Evolutionary conservation across 441 rosid genomes (phyloP).

Genomic region (Daphne laureola): DNA sequence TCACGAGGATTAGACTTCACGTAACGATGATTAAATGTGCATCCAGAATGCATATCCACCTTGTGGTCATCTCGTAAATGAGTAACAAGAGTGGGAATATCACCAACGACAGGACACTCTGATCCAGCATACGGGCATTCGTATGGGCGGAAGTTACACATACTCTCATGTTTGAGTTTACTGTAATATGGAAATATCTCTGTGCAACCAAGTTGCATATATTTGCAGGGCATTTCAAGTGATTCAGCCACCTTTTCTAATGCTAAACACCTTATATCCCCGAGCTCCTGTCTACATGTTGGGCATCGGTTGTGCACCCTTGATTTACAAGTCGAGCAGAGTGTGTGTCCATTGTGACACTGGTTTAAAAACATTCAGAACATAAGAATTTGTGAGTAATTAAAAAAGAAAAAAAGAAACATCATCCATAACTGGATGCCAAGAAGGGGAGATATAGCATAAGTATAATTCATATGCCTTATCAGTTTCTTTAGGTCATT

Average conservation of each 20-base stretch:
- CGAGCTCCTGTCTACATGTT: constrained; percentile 96
- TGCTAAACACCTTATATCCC: constrained; percentile 91
- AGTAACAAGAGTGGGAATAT: constrained; percentile 79
- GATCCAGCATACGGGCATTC: constrained; percentile 94
- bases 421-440: no score
- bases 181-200: constrained; percentile 96
- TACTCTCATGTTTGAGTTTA: constrained; percentile 81
- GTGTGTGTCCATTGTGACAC: constrained; percentile 98
- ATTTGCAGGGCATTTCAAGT: constrained; percentile 86
- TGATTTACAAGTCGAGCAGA: constrained; percentile 91
- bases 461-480: no score
- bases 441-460: no score
- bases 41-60: constrained; percentile 97
- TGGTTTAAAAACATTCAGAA: constrained; percentile 21
- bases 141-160: constrained; percentile 87
- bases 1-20: constrained; percentile 96
- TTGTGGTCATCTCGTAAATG: constrained; percentile 95
- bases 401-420: no score
- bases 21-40: constrained; percentile 93
- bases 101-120: constrained; percentile 74
- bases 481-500: no score
- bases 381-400: no score
- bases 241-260: constrained; percentile 95
- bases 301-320: constrained; percentile 94
- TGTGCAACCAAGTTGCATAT: constrained; percentile 69